Base-by-base conservation (phyloP, 257 asterid species). In the Euphrasia confusa region DNA sequence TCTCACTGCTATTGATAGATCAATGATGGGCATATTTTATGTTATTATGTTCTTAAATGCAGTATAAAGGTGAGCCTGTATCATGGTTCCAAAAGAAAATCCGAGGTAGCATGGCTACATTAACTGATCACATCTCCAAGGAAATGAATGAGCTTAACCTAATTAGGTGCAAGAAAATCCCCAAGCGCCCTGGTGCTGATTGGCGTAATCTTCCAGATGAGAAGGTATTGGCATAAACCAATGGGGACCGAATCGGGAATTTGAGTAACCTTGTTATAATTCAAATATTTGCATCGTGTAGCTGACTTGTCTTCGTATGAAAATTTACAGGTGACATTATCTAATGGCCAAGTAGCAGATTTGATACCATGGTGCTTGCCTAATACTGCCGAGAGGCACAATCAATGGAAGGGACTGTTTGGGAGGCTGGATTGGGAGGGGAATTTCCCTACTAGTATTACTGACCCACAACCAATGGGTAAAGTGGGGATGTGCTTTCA, bases 401-500 rank as follows among this genome's bases (percentile, higher is more conserved):
- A 92, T 73, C 98, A 92, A 74, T 92, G 98, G 98, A 92, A 92
- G 81, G 96, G 98, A 15, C 85, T 88, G 44, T 92, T 84, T 69
- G 95, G 98, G 37, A 83, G 95, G 80, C 75, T 92, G 74, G 95
- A 88, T 55, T 92, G 98, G 98, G 97, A 92, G 64, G 95, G 98
- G 37, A 92, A 92, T 68, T 92, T 92, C 49, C 95, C 97, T 1
- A 88, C 95, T 54, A 86, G 95, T 15, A 77, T 86, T 32, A 88
- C 98, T 11, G 98, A 92, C 55, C 97, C 98, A 49, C 98, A 92
- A 59, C 97, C 96, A 7, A 85, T 87, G 97, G 95, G 97, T 59
- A 87, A 87, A 74, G 97, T 90, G n/a, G 96, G 97, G 63, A 87
- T 87, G 97, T 87, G 97, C 73, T 90, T 90, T 75, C 97, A 90